Evolutionary conservation across 805 yeast genomes (phyloP).

Genomic region (Tetrapisispora namnaoensis): DNA sequence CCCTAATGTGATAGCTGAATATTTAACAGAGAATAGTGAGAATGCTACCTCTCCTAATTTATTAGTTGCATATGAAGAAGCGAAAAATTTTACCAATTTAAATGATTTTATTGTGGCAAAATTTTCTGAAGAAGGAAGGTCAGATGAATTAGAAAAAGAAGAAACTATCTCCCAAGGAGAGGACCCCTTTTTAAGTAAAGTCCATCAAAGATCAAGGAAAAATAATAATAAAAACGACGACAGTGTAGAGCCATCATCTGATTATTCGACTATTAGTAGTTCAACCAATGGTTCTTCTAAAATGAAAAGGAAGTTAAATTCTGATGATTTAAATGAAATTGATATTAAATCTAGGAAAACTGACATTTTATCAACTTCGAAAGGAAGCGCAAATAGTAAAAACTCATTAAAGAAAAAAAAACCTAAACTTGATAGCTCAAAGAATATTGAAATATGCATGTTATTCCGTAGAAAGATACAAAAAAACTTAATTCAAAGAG

Average conservation of each 20-base stretch:
- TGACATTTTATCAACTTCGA: not conserved
- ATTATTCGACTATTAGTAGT: not conserved
- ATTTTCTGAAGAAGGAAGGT: slow-evolving; percentile 19
- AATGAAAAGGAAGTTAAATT: not conserved
- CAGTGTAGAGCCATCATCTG: not conserved
- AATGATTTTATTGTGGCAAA: slow-evolving; percentile 18
- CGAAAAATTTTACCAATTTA: slow-evolving; percentile 15
- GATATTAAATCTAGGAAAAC: not conserved
- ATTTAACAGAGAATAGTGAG: slow-evolving; percentile 10
- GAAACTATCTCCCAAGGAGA: slow-evolving; percentile 17
- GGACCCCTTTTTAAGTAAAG: slow-evolving; percentile 20
- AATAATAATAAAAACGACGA: not conserved
- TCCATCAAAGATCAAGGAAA: not conserved
- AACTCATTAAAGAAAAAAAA: slow-evolving; percentile 4
- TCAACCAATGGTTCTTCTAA: not conserved
- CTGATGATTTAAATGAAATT: not conserved
- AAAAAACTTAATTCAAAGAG: slow-evolving; percentile 25
- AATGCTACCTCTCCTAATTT: slow-evolving; percentile 12
- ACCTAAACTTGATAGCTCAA: slow-evolving; percentile 18
- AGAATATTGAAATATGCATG: slow-evolving; percentile 21
- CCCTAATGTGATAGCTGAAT: slow-evolving; percentile 9
- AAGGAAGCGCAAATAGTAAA: not conserved
- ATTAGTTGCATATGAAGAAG: slow-evolving; percentile 24
- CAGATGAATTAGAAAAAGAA: slow-evolving; percentile 11
- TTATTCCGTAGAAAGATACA: slow-evolving; percentile 26